phyloP scores from a whole-genome alignment of 306 rosid genomes.

The Lagenaria siceraria region DNA sequence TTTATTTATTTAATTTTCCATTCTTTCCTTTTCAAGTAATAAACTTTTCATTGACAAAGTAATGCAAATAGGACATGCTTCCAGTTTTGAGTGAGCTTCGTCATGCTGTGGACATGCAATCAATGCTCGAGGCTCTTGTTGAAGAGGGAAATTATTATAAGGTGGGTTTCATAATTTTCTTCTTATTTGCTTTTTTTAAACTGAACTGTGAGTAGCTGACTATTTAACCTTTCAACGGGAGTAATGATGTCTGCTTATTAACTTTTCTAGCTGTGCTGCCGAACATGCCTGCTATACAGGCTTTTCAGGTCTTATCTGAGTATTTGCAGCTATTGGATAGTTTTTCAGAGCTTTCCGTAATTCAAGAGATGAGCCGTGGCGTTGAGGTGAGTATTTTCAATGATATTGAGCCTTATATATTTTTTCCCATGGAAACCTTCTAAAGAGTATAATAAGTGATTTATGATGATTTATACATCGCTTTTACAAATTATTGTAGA shows the following conservation, averaged over 20 bases:
- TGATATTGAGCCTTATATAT: not conserved
- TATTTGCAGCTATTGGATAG: conserved; percentile 87
- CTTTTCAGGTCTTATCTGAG: conserved; percentile 94
- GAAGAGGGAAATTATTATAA: conserved; percentile 90
- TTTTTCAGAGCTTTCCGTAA: conserved; percentile 72
- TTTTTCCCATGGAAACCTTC: conserved; percentile 7
- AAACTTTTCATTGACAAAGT: conserved; percentile 9
- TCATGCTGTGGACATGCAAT: conserved; percentile 75
- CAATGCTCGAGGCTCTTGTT: conserved; percentile 71
- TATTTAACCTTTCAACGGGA: not conserved
- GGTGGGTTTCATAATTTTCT: conserved; percentile 36
- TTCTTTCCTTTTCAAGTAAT: conserved; percentile 3
- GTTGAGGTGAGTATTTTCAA: conserved; percentile 63
- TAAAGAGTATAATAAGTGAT: not conserved
- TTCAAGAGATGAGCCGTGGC: conserved; percentile 88
- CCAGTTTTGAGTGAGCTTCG: conserved; percentile 72
- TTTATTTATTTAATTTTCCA: not conserved
- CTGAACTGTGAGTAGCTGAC: not conserved
- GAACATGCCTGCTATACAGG: conserved; percentile 41
- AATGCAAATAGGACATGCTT: conserved; percentile 59
- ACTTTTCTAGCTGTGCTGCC: conserved; percentile 7
- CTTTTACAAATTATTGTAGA: conserved; percentile 26
- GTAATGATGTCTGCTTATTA: conserved; percentile 1
- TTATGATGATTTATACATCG: not conserved
- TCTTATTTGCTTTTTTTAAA: conserved; percentile 9